phyloP scores from a whole-genome alignment of 352 stramenopile species.

The Pythium aristosporum region DNA sequence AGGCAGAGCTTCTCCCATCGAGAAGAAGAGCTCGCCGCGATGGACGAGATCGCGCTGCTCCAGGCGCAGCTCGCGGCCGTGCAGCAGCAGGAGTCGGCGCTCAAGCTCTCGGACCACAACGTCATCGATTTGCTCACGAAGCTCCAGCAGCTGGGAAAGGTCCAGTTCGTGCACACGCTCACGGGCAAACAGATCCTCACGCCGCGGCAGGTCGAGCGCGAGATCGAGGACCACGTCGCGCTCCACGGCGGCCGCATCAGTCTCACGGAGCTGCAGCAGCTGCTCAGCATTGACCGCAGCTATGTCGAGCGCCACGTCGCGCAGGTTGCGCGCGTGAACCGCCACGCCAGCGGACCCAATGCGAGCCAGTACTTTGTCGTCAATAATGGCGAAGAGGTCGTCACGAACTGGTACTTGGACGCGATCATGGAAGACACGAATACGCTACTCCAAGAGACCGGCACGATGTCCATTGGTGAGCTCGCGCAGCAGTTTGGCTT shows the following conservation, averaged over 20 bases:
- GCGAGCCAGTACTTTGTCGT: conserved; percentile 54
- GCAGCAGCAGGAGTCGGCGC: conserved; percentile 72
- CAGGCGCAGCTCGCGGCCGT: conserved; percentile 78
- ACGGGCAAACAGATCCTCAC: conserved; percentile 83
- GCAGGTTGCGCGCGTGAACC: conserved; percentile 41
- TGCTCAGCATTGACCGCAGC: conserved; percentile 69
- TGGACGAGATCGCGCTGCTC: conserved; percentile 84
- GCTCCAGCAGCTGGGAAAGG: conserved; percentile 70
- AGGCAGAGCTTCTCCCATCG: too few species aligned
- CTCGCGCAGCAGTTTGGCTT: conserved; percentile 83
- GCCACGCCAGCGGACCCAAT: conserved; percentile 23
- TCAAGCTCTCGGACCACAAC: conserved; percentile 85
- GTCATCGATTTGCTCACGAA: conserved; percentile 78
- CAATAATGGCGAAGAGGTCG: conserved; percentile 74
- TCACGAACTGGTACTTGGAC: conserved; percentile 83
- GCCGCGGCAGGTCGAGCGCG: conserved; percentile 60
- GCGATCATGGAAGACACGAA: conserved; percentile 84
- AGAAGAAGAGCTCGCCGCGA: conserved; percentile 17
- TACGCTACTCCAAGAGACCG: conserved; percentile 69
- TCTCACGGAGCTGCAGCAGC: conserved; percentile 61
- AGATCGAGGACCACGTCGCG: conserved; percentile 72
- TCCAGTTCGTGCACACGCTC: conserved; percentile 79
- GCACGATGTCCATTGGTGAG: conserved; percentile 63
- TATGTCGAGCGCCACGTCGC: conserved; percentile 64
- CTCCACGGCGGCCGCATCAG: conserved; percentile 65